These are phyloP conservation scores for Chrysochromulina parva DNA, from an alignment of 78 protist species.

Conservation along the genomic window DNA sequence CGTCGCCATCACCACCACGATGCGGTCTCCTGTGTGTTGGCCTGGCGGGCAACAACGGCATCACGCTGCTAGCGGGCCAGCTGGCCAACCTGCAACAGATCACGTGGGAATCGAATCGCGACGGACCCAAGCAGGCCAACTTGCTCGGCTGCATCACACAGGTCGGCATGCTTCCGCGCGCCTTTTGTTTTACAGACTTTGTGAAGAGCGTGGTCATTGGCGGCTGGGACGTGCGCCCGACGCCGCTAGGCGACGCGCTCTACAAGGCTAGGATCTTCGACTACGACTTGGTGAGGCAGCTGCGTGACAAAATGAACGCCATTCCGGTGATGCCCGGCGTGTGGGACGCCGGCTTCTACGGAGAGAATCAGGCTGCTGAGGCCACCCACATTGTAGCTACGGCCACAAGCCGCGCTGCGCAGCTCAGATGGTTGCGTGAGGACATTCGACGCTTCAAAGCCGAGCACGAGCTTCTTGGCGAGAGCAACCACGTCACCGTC, in stretches of 20 bases:
- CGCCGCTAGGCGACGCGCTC: neutral
- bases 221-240: neutral
- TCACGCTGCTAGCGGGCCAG: neutral
- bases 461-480: neutral
- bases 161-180: neutral
- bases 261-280: neutral
- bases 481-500: neutral
- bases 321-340: neutral
- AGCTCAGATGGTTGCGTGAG: neutral
- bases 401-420: neutral
- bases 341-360: neutral
- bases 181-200: neutral
- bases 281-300: neutral
- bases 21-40: neutral
- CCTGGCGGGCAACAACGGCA: conserved; percentile 6
- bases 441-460: neutral
- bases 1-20: neutral
- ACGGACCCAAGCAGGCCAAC: neutral
- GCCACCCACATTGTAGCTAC: neutral
- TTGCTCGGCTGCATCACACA: neutral
- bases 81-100: neutral
- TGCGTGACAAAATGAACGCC: neutral
- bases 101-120: neutral
- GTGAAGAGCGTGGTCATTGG: neutral
- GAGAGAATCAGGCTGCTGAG: neutral